phyloP scores from a whole-genome alignment of 2,329 filamentous ascomycete genomes.

The Phialophora macrospora region DNA sequence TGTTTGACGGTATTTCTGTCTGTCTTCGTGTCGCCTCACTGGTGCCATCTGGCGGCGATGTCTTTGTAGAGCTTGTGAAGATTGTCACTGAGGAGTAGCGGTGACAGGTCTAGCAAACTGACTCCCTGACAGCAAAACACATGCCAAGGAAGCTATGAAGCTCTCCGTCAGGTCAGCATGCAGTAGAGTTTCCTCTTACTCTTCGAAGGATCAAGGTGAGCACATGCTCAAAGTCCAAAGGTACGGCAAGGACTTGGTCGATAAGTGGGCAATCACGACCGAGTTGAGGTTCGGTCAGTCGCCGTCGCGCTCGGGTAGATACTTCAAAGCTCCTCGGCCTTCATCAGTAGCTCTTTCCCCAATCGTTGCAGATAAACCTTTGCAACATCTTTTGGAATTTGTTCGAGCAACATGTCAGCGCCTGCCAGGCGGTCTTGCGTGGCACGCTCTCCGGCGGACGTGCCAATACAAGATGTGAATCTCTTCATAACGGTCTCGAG shows the following conservation, averaged over 20 bases:
- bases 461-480: slow-evolving; percentile 17
- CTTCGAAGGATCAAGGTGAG: background rate
- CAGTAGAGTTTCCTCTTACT: background rate
- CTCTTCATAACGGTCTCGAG: slow-evolving; percentile 63
- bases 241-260: background rate
- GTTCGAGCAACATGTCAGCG: slow-evolving; percentile 43
- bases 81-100: background rate
- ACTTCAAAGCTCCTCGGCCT: slow-evolving; percentile 34
- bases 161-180: background rate
- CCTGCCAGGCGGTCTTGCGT: background rate
- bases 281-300: background rate
- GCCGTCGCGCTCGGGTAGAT: background rate
- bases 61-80: background rate
- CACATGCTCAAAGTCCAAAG: background rate
- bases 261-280: background rate
- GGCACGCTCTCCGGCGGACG: slow-evolving; percentile 3
- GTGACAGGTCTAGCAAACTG: background rate
- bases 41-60: background rate
- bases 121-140: background rate
- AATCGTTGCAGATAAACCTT: slow-evolving; percentile 76
- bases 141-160: background rate
- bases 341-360: slow-evolving; percentile 67
- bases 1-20: background rate
- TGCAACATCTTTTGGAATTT: slow-evolving; percentile 67
- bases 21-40: background rate